Evolutionary conservation across 108 stramenopile species (phyloP), one percentile per base, ranked within the genome.

Genomic region (Fragilariopsis cylindrus): DNA sequence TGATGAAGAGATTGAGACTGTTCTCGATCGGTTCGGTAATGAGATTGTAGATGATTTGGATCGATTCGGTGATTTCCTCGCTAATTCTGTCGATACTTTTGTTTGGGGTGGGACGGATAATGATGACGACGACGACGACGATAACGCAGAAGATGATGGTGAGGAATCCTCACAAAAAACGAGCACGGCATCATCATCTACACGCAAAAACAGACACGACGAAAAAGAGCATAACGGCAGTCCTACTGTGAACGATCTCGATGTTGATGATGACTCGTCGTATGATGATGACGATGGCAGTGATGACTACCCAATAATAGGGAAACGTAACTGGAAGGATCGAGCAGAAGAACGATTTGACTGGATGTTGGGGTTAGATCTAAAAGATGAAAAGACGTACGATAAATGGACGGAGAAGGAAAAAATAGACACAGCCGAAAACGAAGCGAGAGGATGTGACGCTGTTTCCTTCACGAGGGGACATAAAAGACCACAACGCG

Each of bases 281-380:
- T 16, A 21, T 46, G 69, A 47, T 30, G 6, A 13, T 9, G 53
- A 3, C 9, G 39, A 9, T 41, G 57, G 18, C 3, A 7, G 30
- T 39, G 7, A 39, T 2, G 46, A 49, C 1, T n/a, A 43, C n/a
- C 19, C 45, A 21, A 7, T 1, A n/a, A 11, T 13, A 49, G 9
- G 18, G 73, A 43, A 55, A 57, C 47, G 69, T 41, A 1, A 76
- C 60, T 84, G 83, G 83, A 84, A 73, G 58, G 83, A 84, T 60
- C 48, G 67, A 21, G 45, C 80, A 49, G 76, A 76, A 55, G 83
- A 84, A 53, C 66, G 65, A 21, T 62, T 84, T 39, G 83, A 84
- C 54, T 45, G 74, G 19, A 30, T 70, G 1, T 30, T 84, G 55
- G 83, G 83, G 1, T 52, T 84, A 53, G 80, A 84, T 60, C 48